Evolutionary conservation across 129 eudicot species (phyloP).

Genomic region (Pittosporum tobira): DNA sequence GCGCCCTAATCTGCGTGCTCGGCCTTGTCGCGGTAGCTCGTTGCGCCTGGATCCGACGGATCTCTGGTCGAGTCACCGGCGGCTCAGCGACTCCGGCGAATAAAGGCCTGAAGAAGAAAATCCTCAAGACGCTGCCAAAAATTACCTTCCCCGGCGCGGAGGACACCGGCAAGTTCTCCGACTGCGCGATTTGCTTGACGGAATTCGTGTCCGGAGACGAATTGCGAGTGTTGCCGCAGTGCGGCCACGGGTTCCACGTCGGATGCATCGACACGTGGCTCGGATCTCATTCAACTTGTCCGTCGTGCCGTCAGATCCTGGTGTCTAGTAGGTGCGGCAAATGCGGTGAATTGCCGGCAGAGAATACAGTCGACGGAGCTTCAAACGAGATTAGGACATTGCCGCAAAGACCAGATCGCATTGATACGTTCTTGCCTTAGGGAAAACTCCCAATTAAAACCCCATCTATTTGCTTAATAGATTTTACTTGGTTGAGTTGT

Average conservation of each 20-base stretch:
- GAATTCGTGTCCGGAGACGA: conserved; percentile 65
- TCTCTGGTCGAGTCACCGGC: conserved; percentile 29
- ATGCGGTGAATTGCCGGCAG: conserved; percentile 47
- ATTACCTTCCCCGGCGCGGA: conserved; percentile 32
- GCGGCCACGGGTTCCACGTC: conserved; percentile 70
- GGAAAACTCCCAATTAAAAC: no score
- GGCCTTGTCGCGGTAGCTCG: conserved; percentile 82
- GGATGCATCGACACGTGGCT: conserved; percentile 76
- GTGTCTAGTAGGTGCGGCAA: conserved; percentile 51
- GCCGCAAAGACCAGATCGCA: conserved; percentile 1
- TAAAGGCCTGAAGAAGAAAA: conserved; percentile 72
- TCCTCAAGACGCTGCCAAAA: conserved; percentile 57
- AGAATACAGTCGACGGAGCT: conserved; percentile 10
- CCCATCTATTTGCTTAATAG: no score
- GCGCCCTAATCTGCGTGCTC: conserved; percentile 74
- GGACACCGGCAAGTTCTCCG: conserved; percentile 29
- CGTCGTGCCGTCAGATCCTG: conserved; percentile 70
- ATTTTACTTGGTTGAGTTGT: no score
- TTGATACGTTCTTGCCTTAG: conserved; percentile 32
- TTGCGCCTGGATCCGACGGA: conserved; percentile 69
- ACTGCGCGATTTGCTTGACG: conserved; percentile 70
- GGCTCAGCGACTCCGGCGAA: conserved; percentile 31
- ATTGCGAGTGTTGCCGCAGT: conserved; percentile 58
- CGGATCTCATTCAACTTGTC: conserved; percentile 76
- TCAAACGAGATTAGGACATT: not conserved